These are phyloP conservation scores for Heliophila coronopifolia DNA, from an alignment of 441 rosid species.

Conservation along the genomic window DNA sequence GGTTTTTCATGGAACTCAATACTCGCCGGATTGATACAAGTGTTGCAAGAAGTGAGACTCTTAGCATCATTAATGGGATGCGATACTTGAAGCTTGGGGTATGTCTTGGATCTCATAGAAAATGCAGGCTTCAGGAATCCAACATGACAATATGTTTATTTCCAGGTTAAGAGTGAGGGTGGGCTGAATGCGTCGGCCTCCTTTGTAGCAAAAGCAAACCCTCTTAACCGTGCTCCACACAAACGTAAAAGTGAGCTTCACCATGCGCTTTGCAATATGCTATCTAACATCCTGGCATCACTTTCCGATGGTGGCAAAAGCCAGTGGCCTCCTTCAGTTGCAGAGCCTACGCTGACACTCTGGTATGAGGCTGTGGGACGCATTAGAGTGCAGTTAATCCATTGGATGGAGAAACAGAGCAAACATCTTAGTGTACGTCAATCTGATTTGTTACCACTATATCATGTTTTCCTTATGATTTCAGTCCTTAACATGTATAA, in stretches of 20 bases:
- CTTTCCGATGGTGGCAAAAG: constrained; percentile 92
- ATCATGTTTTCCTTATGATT: constrained; percentile 11
- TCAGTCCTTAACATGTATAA: constrained; percentile 21
- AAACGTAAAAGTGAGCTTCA: constrained; percentile 96
- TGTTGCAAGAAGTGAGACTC: constrained; percentile 88
- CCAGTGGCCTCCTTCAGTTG: constrained; percentile 98
- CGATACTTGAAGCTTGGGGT: constrained; percentile 99
- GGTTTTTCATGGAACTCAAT: constrained; percentile 87
- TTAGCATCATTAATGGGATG: constrained; percentile 95
- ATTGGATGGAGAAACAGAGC: constrained; percentile 99
- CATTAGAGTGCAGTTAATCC: constrained; percentile 73
- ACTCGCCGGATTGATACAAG: constrained; percentile 79
- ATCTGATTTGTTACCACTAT: constrained; percentile 4
- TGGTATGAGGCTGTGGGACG: constrained; percentile 99
- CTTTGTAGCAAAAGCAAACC: constrained; percentile 96
- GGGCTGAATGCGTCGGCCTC: constrained; percentile 98
- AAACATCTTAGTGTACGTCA: constrained; percentile 86
- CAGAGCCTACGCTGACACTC: constrained; percentile 83
- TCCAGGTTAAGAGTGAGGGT: constrained; percentile 93
- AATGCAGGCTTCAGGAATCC: constrained; percentile 16
- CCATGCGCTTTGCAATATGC: constrained; percentile 98
- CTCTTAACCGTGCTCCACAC: constrained; percentile 84
- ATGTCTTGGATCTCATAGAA: constrained; percentile 29
- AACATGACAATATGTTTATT: constrained; percentile 31
- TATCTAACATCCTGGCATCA: constrained; percentile 90